Base-by-base conservation (phyloP, 371 early-diverging fungal species). In the Smittium culicis region DNA sequence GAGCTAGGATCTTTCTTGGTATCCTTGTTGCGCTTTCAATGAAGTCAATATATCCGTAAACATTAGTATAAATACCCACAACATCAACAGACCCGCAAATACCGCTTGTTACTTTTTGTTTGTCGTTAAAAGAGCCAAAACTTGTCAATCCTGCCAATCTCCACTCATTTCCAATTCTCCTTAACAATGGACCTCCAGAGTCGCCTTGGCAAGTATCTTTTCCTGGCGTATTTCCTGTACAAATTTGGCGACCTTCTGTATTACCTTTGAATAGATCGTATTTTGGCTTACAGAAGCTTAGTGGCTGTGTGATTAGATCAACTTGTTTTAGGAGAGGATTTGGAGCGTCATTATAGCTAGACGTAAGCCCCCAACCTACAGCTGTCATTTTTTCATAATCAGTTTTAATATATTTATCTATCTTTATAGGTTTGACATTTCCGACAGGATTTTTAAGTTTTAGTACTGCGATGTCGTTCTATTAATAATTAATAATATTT, bases 161-260 rank as follows among this genome's bases (percentile, higher is more conserved):
- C 34, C 67, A 67, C 25, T 57, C 67, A 34, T 75, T 73, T 33
- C 60, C 61, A 27, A 69, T 35, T 66, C 70, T 72, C 64, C 70
- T 73, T 27, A 77, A 65, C 64, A 80, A 35, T 0, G 79, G 79
- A 14, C 80, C 80, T 8, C 80, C 80, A 16, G 79, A 78, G 32
- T 80, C 80, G 34, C 80, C 80, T 1, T 72, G 73, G 54, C 80
- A 80, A 0, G 80, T 78, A 32, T 79, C 80, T 0, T 69, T 62
- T 24, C 78, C 80, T 0, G 66, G 67, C 33, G 72, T 74, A 8
- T 71, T 70, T 28, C 75, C 79, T 17, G 78, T 76, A 56, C 80
- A 80, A 11, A 80, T 72, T 28, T 70, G 69, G 1, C 66, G 59
- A 0, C 72, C 73, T 55, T 72, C 57, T 8, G 32, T 34, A 35